Conservation (phyloP, 257 asterid species). For the Perilla frutescens region DNA sequence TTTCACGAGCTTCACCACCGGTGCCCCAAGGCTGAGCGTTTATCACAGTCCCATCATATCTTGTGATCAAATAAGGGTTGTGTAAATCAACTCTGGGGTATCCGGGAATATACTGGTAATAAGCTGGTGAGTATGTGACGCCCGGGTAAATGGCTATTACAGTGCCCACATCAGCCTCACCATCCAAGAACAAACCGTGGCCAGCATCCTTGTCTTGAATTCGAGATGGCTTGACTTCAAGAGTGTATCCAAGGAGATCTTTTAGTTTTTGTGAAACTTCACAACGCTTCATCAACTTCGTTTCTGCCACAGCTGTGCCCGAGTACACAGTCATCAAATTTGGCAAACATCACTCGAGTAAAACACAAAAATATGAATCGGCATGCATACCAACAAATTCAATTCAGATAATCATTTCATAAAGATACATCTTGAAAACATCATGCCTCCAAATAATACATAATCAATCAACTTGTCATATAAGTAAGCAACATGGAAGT, state of each 20-base stretch:
- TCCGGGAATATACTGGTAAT: conserved; percentile 81
- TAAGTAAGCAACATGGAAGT: not conserved
- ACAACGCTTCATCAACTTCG: conserved; percentile 54
- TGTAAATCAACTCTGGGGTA: conserved; percentile 83
- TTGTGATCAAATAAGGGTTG: conserved; percentile 81
- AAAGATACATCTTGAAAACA: conserved; percentile 3
- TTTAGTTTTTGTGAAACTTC: conserved; percentile 74
- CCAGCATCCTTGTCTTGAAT: conserved; percentile 89
- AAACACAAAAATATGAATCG: too few species aligned
- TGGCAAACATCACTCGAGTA: too few species aligned
- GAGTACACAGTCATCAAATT: conserved; percentile 42
- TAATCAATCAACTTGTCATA: not conserved
- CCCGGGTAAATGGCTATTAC: conserved; percentile 93
- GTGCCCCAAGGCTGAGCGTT: conserved; percentile 95
- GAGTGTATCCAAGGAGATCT: conserved; percentile 76
- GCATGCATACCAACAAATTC: not conserved
- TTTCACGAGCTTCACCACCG: conserved; percentile 80
- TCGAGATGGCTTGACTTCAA: conserved; percentile 75
- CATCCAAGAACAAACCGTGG: conserved; percentile 75
- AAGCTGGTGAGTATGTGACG: conserved; percentile 78
- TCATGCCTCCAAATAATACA: not conserved
- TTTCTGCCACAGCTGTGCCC: conserved; percentile 52
- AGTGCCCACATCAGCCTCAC: conserved; percentile 83
- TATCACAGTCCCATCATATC: conserved; percentile 86
- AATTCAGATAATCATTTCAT: not conserved